Conservation (phyloP, 1,139 yeast genomes). For the Geotrichum cucujoidarum region DNA sequence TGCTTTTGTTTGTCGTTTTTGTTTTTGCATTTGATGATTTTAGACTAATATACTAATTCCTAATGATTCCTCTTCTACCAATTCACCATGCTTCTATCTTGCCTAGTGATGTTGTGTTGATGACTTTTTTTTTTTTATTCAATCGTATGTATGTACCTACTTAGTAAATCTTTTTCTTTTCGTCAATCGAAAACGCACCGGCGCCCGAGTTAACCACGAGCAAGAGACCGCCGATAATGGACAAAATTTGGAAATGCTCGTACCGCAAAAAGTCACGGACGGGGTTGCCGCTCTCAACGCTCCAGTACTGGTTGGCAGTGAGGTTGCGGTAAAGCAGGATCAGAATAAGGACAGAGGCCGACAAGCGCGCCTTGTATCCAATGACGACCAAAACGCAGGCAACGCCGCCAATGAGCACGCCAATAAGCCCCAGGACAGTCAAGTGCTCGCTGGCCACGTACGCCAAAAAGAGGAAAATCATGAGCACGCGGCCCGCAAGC, state of each 20-base stretch:
- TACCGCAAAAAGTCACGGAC: slow-evolving; percentile 87
- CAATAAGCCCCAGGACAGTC: slow-evolving; percentile 60
- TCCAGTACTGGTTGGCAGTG: slow-evolving; percentile 86
- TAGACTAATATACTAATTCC: background rate
- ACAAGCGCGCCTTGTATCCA: slow-evolving; percentile 89
- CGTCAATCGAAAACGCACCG: slow-evolving; percentile 88
- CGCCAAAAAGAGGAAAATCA: slow-evolving; percentile 80
- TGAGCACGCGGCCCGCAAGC: slow-evolving; percentile 81
- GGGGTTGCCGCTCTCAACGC: slow-evolving; percentile 60
- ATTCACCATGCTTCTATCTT: background rate
- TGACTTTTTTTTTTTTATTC: background rate
- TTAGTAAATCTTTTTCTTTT: slow-evolving; percentile 87
- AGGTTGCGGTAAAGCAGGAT: slow-evolving; percentile 73
- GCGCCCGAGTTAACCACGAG: slow-evolving; percentile 95
- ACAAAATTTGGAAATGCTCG: slow-evolving; percentile 90
- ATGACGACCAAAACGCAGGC: slow-evolving; percentile 77
- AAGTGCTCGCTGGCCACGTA: slow-evolving; percentile 76
- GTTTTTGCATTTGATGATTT: background rate
- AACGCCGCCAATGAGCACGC: slow-evolving; percentile 64
- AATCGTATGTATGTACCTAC: no score
- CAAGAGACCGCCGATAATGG: slow-evolving; percentile 90
- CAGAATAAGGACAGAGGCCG: slow-evolving; percentile 74
- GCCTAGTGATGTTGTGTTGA: background rate
- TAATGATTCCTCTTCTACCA: background rate
- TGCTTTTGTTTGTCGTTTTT: no score